phyloP scores from a whole-genome alignment of 2,329 filamentous ascomycete species.

The Lachnellula suecica region DNA sequence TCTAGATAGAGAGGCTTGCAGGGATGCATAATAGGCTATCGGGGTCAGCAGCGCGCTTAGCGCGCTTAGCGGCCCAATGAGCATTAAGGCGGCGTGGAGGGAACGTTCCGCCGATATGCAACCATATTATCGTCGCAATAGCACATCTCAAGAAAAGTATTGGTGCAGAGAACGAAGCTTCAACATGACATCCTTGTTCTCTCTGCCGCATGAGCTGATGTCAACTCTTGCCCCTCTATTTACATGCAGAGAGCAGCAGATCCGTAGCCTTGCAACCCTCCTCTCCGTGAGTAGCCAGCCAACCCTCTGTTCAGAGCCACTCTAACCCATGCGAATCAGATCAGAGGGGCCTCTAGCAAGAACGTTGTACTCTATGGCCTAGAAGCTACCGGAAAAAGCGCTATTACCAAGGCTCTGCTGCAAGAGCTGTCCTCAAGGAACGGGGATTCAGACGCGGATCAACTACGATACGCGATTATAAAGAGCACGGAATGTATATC shows the following conservation, averaged over 20 bases:
- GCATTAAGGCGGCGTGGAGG: too few relatives aligned
- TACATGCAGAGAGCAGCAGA: conserved; percentile 59
- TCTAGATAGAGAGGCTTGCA: too few relatives aligned
- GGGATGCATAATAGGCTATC: too few relatives aligned
- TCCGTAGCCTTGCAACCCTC: conserved; percentile 56
- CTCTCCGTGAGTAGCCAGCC: conserved; percentile 35
- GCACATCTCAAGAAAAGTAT: background rate
- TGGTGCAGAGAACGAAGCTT: background rate
- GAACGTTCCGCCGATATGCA: too few relatives aligned
- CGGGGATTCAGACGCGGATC: conserved; percentile 48
- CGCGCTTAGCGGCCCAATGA: too few relatives aligned
- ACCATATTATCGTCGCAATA: conserved; percentile 2
- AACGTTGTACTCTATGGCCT: conserved; percentile 82
- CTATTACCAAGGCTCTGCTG: conserved; percentile 64
- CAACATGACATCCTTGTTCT: conserved; percentile 43
- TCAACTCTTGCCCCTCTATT: conserved; percentile 47
- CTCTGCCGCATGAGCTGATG: conserved; percentile 51
- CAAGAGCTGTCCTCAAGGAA: conserved; percentile 50
- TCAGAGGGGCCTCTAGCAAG: conserved; percentile 17
- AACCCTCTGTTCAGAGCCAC: background rate
- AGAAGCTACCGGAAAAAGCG: conserved; percentile 83
- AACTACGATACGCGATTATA: conserved; percentile 58
- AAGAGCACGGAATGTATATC: conserved; percentile 77
- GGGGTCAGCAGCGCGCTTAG: too few relatives aligned
- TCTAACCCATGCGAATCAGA: background rate